Conservation (phyloP, 768 basidiomycete species). For the Tephrocybe sp. region DNA sequence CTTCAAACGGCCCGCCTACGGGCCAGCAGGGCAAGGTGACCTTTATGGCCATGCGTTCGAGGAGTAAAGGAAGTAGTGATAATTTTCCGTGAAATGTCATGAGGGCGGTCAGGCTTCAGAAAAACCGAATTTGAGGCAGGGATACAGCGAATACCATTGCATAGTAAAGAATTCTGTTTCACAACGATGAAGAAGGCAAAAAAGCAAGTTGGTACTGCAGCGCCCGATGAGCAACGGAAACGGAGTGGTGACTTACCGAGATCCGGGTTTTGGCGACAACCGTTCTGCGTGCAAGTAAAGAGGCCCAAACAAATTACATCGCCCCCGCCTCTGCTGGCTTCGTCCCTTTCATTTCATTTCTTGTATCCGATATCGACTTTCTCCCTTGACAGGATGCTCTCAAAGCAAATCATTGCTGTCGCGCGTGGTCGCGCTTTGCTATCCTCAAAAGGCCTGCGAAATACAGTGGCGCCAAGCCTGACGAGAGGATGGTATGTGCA, state of each 20-base stretch:
- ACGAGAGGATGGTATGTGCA: conserved; percentile 46
- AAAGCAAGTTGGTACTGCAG: not conserved
- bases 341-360: conserved; percentile 2
- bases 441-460: conserved; percentile 31
- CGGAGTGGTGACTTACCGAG: conserved; percentile 5
- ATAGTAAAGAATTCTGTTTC: not conserved
- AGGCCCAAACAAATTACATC: conserved; percentile 22
- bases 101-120: not conserved
- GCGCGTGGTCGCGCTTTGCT: conserved; percentile 58
- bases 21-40: conserved; percentile 4
- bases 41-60: not conserved
- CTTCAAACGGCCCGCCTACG: conserved; percentile 5
- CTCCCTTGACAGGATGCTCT: conserved; percentile 47
- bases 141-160: conserved; percentile 6
- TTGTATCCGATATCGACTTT: conserved; percentile 2
- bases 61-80: not conserved
- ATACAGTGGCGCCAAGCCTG: conserved; percentile 29
- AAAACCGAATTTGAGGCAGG: conserved; percentile 17
- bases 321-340: conserved; percentile 1
- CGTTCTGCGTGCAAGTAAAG: conserved; percentile 6
- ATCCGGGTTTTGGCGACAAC: conserved; percentile 15
- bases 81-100: conserved; percentile 6
- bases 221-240: conserved; percentile 2
- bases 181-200: not conserved
- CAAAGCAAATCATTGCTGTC: conserved; percentile 63